Evolutionary conservation across 106 monocot species (phyloP).

Genomic region (Phalaenopsis aphrodite): DNA sequence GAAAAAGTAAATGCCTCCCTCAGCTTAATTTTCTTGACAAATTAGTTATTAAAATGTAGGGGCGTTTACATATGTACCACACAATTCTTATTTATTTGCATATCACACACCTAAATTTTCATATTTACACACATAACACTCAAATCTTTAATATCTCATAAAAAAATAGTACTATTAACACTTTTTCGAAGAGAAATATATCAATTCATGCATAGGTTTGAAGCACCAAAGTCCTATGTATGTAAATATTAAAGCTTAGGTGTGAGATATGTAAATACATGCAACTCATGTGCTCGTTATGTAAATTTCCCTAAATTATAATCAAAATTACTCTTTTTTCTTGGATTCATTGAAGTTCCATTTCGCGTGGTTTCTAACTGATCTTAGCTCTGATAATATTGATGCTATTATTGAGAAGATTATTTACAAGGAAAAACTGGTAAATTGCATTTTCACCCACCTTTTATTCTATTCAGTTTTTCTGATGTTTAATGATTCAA

Average conservation of each 20-base stretch:
- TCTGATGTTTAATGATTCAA: neutral
- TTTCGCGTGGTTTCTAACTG: neutral
- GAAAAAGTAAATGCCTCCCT: neutral
- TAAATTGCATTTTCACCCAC: neutral
- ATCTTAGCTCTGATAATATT: neutral
- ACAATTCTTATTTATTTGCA: no score
- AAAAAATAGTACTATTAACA: no score
- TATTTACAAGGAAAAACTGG: neutral
- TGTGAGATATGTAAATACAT: no score
- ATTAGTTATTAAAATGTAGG: neutral
- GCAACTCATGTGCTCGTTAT: no score
- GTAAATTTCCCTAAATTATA: neutral
- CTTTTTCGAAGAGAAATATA: no score
- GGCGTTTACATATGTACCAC: no score
- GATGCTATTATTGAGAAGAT: neutral
- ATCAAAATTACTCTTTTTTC: neutral
- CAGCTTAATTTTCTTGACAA: neutral
- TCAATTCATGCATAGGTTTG: no score
- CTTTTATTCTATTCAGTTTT: neutral
- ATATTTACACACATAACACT: no score
- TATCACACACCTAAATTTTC: no score
- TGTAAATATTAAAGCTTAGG: no score
- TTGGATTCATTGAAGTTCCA: neutral
- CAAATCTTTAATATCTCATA: no score
- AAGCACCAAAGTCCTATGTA: no score